phyloP scores from a whole-genome alignment of 345 rosid species.

The Orychophragmus violaceus region DNA sequence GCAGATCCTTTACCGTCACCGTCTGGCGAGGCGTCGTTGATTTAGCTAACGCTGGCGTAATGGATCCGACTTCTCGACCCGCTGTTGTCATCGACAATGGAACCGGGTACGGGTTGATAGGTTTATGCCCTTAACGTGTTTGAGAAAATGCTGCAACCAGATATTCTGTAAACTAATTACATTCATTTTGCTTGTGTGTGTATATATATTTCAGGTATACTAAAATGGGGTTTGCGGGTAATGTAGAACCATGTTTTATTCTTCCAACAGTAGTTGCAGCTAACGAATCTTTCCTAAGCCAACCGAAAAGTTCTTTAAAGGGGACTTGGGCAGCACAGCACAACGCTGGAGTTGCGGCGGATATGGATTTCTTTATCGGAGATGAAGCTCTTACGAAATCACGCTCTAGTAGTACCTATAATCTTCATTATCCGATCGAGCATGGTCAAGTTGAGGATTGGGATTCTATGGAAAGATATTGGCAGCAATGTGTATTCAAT shows the following conservation, averaged over 20 bases:
- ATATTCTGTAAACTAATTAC: background rate
- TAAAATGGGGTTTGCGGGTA: constrained; percentile 95
- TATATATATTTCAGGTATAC: constrained; percentile 54
- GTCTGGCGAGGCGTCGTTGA: constrained; percentile 4
- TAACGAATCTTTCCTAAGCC: constrained; percentile 80
- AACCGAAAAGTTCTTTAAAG: constrained; percentile 58
- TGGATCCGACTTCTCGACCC: constrained; percentile 93
- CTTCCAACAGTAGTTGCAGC: constrained; percentile 86
- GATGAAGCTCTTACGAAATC: constrained; percentile 78
- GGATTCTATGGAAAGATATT: constrained; percentile 97
- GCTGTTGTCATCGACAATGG: constrained; percentile 98
- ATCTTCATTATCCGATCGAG: constrained; percentile 72
- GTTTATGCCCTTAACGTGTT: background rate
- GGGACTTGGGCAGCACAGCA: constrained; percentile 76
- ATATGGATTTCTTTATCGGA: constrained; percentile 88
- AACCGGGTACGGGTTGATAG: constrained; percentile 55
- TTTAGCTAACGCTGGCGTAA: constrained; percentile 14
- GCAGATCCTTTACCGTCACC: constrained; percentile 41
- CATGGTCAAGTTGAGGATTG: constrained; percentile 93
- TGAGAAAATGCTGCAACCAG: background rate
- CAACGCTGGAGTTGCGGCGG: constrained; percentile 94
- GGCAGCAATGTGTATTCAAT: constrained; percentile 94
- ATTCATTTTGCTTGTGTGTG: background rate
- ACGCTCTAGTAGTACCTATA: constrained; percentile 67
- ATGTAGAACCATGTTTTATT: constrained; percentile 95